phyloP scores from a whole-genome alignment of 176 grass and related monocot species.

The Chrysopogon serrulatus region DNA sequence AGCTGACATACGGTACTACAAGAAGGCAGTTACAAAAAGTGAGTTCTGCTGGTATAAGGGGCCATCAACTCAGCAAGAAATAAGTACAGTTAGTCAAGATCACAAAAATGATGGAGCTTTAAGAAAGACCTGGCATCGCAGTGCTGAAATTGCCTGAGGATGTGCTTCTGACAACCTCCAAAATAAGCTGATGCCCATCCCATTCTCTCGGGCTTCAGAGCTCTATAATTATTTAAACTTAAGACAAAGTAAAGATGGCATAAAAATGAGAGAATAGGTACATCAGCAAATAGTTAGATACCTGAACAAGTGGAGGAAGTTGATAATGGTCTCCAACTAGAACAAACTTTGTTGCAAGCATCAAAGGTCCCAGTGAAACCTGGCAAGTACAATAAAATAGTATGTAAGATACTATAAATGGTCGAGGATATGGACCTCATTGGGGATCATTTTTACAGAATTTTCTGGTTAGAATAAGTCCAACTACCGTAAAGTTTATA shows the following conservation, averaged over 20 bases:
- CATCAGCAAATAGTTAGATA: conserved; percentile 15
- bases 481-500: neutral
- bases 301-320: conserved; percentile 96
- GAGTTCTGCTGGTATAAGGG: conserved; percentile 20
- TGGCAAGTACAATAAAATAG: conserved; percentile 27
- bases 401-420: neutral
- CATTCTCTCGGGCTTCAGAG: conserved; percentile 83
- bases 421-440: conserved; percentile 3
- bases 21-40: conserved; percentile 10
- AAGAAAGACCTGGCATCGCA: conserved; percentile 75
- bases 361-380: conserved; percentile 94
- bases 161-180: conserved; percentile 95
- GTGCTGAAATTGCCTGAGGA: conserved; percentile 89
- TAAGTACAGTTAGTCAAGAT: neutral
- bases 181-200: conserved; percentile 96
- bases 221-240: conserved; percentile 48
- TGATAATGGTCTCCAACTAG: conserved; percentile 97
- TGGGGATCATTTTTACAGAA: conserved; percentile 11
- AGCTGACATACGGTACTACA: conserved; percentile 95
- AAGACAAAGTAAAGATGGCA: neutral
- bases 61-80: conserved; percentile 23
- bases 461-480: neutral
- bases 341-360: conserved; percentile 93
- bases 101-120: neutral
- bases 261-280: neutral